Percentiles rank a stretch among this genome's conserved stretches.
These are phyloP conservation scores for Stylosanthes scabra DNA, from an alignment of 331 rosid genomes.

Conservation along the genomic window DNA sequence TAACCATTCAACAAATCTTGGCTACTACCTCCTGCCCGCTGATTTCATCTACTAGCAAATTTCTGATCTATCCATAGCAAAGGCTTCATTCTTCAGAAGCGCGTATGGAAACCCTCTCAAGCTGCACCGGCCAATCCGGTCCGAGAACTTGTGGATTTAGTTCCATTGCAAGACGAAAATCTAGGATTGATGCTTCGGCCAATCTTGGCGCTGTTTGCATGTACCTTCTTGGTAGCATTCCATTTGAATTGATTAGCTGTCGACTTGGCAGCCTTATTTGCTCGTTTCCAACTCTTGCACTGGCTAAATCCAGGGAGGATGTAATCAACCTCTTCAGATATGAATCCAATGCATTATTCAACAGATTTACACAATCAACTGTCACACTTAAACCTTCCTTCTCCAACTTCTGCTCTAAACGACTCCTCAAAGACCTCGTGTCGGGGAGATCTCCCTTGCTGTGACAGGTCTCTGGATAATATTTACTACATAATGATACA, in stretches of 20 bases:
- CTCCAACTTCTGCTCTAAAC: conserved; percentile 74
- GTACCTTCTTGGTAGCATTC: conserved; percentile 42
- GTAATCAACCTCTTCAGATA: conserved; percentile 87
- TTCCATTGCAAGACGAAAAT: conserved; percentile 78
- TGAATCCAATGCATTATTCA: conserved; percentile 83
- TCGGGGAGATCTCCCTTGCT: conserved; percentile 73
- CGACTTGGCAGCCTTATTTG: conserved; percentile 38
- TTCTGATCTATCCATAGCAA: conserved; percentile 39
- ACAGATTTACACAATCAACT: conserved; percentile 70
- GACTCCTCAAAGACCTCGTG: conserved; percentile 65
- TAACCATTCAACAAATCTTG: conserved; percentile 45
- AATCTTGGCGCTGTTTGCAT: conserved; percentile 47
- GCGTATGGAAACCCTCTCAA: conserved; percentile 72
- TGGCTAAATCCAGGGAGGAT: conserved; percentile 64
- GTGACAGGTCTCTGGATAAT: conserved; percentile 67
- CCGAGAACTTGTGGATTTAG: conserved; percentile 82
- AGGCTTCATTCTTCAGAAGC: conserved; percentile 69
- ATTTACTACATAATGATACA: conserved; percentile 46
- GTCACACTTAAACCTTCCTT: conserved; percentile 62
- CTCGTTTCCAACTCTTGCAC: conserved; percentile 53
- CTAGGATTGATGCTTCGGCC: conserved; percentile 55
- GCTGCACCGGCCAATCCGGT: conserved; percentile 80
- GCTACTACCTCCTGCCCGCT: conserved; percentile 39
- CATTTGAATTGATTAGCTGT: conserved; percentile 41
- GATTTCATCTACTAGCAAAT: conserved; percentile 43